phyloP scores from a whole-genome alignment of 2,329 filamentous ascomycete genomes.

The Exophiala calicioides region DNA sequence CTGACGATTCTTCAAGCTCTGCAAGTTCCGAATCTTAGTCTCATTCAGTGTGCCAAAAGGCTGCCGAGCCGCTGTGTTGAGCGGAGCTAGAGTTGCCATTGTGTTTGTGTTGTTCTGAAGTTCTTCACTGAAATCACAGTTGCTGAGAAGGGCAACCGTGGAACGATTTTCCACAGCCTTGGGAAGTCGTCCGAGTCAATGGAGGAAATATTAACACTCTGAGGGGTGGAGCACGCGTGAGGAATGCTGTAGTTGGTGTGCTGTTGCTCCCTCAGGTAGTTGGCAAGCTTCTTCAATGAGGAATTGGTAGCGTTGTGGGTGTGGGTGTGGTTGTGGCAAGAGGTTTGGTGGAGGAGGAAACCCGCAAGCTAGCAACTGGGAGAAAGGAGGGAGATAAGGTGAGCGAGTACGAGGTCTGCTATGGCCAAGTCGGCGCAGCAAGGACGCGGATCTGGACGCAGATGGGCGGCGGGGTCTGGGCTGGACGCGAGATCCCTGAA shows the following conservation, averaged over 20 bases:
- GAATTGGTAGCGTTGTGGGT: too few relatives aligned
- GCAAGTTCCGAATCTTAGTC: constrained; percentile 34
- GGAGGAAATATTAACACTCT: neutral
- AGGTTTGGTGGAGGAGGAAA: constrained; percentile 12
- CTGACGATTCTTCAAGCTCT: constrained; percentile 40
- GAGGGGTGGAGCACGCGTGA: too few relatives aligned
- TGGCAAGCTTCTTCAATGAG: too few relatives aligned
- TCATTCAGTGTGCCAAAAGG: constrained; percentile 38
- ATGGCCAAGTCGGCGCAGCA: constrained; percentile 20
- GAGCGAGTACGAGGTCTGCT: constrained; percentile 5
- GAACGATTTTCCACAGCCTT: neutral
- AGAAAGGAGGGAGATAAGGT: constrained; percentile 20
- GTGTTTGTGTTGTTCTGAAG: neutral
- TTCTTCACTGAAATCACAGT: neutral
- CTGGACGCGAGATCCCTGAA: constrained; percentile 21
- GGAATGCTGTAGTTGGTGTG: neutral
- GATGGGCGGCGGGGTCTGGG: constrained; percentile 16
- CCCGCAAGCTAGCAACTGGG: constrained; percentile 8
- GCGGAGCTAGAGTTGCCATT: constrained; percentile 35
- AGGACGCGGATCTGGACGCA: neutral
- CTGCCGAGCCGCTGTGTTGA: constrained; percentile 34
- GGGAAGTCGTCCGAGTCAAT: neutral
- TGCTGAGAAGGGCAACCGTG: neutral
- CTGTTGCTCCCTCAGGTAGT: neutral
- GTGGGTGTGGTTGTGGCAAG: too few relatives aligned